Conservation (phyloP, 371 early-diverging fungal genomes). For the Mortierella sp. region DNA sequence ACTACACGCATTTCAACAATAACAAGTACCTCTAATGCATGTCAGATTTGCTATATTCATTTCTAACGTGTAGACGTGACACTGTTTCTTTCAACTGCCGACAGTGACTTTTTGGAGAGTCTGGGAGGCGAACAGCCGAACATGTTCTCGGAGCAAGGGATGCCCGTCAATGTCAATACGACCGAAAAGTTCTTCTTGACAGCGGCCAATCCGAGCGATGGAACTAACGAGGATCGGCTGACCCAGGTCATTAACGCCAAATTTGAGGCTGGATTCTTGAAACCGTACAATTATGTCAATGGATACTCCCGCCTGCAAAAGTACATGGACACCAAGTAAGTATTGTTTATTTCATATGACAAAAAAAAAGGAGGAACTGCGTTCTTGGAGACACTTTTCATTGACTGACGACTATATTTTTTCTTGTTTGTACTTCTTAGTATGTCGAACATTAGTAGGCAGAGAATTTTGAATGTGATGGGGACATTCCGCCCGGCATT, state of each 20-base stretch:
- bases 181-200: slow-evolving; percentile 91
- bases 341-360: slow-evolving; percentile 6
- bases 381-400: neutral
- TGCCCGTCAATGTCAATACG: slow-evolving; percentile 73
- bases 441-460: slow-evolving; percentile 81
- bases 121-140: slow-evolving; percentile 64
- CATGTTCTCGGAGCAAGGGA: slow-evolving; percentile 43
- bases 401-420: neutral
- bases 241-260: slow-evolving; percentile 93
- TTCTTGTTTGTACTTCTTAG: slow-evolving; percentile 31
- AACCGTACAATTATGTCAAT: slow-evolving; percentile 94
- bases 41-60: neutral
- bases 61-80: neutral
- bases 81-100: neutral
- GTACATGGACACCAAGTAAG: slow-evolving; percentile 91
- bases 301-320: slow-evolving; percentile 89
- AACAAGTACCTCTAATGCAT: neutral
- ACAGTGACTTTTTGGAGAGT: slow-evolving; percentile 78
- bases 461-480: slow-evolving; percentile 88
- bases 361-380: neutral
- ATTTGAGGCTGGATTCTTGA: slow-evolving; percentile 92
- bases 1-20: neutral
- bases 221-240: slow-evolving; percentile 84
- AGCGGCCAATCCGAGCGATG: slow-evolving; percentile 90
- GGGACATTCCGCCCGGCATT: slow-evolving; percentile 91